Evolutionary conservation across 2,329 filamentous ascomycete species (phyloP), one percentile per base, ranked within the genome.

Genomic region (Cadophora sp.): DNA sequence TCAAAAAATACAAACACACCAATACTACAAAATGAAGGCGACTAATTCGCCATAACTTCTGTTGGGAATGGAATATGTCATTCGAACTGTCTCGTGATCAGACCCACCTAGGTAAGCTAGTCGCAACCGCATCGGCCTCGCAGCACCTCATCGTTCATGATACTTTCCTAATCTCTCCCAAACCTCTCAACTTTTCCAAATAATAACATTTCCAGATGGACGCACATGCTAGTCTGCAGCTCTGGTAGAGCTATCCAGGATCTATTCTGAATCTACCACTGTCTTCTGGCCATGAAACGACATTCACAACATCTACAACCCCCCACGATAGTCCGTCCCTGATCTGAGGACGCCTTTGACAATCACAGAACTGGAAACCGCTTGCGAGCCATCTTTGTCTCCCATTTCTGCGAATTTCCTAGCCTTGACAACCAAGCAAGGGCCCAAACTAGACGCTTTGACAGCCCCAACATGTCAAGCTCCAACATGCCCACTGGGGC

Each of bases 401-500:
- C 27, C 47, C 33, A 41, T 60, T 33, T 61, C 41, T 51, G 58
- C 61, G 41, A 62, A 55, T 30, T 20, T 13, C 6, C 8, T 30
- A 36, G 4, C 22, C 22, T 43, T 22, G 8, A 56, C 14, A 55
- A n/a, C 50, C 50, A 22, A 39, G 8, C 36, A 13, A 63, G 24
- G 8, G 27, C 24, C 36, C 13, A 18, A 45, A 22, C 0, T 27
- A 62, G 50, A 56, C 61, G 27, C 30, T 41, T 47, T 50, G 45
- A 51, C 33, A 18, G 4, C 48, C 33, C 45, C 50, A 16, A 72
- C 22, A 69, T 72, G 69, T 72, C 73, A 72, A 72, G 76, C 60
- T 71, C 71, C 27, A 72, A 69, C 70, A 78, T 77, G 75, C 75
- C 76, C 51, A 74, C 76, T 72, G 76, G 76, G 66, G 71, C 76